phyloP scores from a whole-genome alignment of 176 grass and related monocot genomes.

The Pharus latifolius region DNA sequence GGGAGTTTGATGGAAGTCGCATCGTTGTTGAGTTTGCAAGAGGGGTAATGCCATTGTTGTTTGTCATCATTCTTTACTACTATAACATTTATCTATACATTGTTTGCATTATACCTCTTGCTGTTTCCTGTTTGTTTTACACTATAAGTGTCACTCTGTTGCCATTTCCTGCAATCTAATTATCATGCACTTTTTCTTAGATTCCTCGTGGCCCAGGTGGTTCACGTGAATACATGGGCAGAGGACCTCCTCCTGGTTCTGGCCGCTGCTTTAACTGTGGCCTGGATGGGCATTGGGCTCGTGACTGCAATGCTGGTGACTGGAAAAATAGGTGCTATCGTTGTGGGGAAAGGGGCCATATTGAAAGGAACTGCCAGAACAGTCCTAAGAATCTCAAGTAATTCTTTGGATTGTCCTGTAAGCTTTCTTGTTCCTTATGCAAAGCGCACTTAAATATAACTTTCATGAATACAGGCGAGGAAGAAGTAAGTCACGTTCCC shows the following conservation, averaged over 20 bases:
- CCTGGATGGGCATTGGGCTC: slow-evolving; percentile 71
- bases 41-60: slow-evolving; percentile 45
- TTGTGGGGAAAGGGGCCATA: slow-evolving; percentile 77
- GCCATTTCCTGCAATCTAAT: not conserved
- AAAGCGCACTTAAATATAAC: not conserved
- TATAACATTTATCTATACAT: not conserved
- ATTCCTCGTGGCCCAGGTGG: slow-evolving; percentile 51
- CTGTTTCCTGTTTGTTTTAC: not conserved
- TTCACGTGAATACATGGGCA: slow-evolving; percentile 39
- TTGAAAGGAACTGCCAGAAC: slow-evolving; percentile 71
- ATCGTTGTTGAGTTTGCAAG: slow-evolving; percentile 79
- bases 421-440: not conserved
- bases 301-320: slow-evolving; percentile 76
- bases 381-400: slow-evolving; percentile 58
- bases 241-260: slow-evolving; percentile 54
- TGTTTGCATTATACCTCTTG: not conserved
- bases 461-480: slow-evolving; percentile 18
- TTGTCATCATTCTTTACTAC: not conserved
- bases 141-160: not conserved
- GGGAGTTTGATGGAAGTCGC: slow-evolving; percentile 52
- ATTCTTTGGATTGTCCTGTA: not conserved
- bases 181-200: slow-evolving; percentile 25
- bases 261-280: slow-evolving; percentile 89
- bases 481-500: slow-evolving; percentile 54
- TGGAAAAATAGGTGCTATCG: slow-evolving; percentile 82